Evolutionary conservation across 441 rosid genomes (phyloP), one percentile per base, ranked within the genome.

Genomic region (Eutrema salsugineum): DNA sequence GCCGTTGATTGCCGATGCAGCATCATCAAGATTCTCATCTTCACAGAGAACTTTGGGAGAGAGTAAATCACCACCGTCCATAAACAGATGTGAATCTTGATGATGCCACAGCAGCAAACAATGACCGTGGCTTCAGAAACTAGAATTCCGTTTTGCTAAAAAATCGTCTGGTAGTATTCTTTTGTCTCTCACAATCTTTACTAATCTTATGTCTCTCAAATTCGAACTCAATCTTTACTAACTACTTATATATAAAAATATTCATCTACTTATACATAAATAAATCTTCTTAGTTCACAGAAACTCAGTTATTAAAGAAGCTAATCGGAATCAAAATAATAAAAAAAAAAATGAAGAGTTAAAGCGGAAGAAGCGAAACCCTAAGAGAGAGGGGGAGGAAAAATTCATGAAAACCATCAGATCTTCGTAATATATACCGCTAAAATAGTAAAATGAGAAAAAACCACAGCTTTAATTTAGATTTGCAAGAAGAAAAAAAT

Each of bases 21-120:
- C 78, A 75, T 75, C 78, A 75, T 75, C 78, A 75, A 75, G 78
- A 75, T 75, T 75, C 78, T 38, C 78, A 75, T 75, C 36, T 68
- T 61, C 59, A 44, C 4, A 8, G 4, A 28, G 60, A 62, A 75
- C 50, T 17, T 56, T 49, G 36, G 36, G 63, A 11, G 65, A 62
- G 59, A 68, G 36, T 28, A 11, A 75, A 68, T 55, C 53, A 68
- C 70, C 59, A 68, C 50, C 43, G 59, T 75, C 19, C 70, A 74
- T 68, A 64, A 68, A 50, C 28, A 69, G 59, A 75, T 85, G 93
- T 85, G 93, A 88, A 88, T 88, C 93, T 88, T 86, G 89, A 85
- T 82, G 89, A 83, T 88, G 84, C 89, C 75, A 76, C 93, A 77
- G 68, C 91, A 44, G 83, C 84, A 83, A 85, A 82, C 80, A 57